These are phyloP conservation scores for Backusella psychrophila DNA, from an alignment of 192 early-diverging fungal species.

Conservation along the genomic window DNA sequence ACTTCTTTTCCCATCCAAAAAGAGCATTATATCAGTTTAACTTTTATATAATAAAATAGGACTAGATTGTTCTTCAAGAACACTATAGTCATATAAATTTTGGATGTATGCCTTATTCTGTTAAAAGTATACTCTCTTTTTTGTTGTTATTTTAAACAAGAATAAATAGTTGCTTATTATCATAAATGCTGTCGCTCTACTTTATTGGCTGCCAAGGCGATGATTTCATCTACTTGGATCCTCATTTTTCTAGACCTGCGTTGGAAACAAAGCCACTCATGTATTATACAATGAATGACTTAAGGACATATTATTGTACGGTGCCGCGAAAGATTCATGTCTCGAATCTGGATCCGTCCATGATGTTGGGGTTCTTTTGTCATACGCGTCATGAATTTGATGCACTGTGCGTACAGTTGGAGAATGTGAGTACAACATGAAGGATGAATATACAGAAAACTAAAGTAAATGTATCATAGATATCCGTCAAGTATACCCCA, in stretches of 20 bases:
- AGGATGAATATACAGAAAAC: too few species aligned
- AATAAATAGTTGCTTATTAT: too few species aligned
- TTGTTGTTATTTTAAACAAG: too few species aligned
- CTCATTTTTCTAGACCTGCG: constrained; percentile 82
- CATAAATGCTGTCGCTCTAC: constrained; percentile 60
- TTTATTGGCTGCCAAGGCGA: constrained; percentile 85
- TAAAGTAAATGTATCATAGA: neutral
- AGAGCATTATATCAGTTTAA: neutral
- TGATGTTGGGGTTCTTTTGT: constrained; percentile 91
- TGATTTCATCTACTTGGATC: constrained; percentile 89
- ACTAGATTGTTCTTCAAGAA: too few species aligned
- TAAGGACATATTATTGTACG: constrained; percentile 82
- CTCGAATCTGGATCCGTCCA: constrained; percentile 84
- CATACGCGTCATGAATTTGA: constrained; percentile 60
- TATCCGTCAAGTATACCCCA: constrained; percentile 6
- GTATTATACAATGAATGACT: constrained; percentile 54
- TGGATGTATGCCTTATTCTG: too few species aligned
- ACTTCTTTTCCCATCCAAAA: neutral
- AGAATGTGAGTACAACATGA: too few species aligned
- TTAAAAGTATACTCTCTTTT: too few species aligned
- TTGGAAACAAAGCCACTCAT: constrained; percentile 46
- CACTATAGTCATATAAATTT: too few species aligned
- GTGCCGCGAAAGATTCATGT: constrained; percentile 73
- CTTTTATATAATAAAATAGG: neutral
- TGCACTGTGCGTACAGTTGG: too few species aligned